Percentiles rank a stretch among this genome's conserved stretches.
Evolutionary conservation across 139 green algal genomes (phyloP).

Genomic region (Desmodesmus armatus): DNA sequence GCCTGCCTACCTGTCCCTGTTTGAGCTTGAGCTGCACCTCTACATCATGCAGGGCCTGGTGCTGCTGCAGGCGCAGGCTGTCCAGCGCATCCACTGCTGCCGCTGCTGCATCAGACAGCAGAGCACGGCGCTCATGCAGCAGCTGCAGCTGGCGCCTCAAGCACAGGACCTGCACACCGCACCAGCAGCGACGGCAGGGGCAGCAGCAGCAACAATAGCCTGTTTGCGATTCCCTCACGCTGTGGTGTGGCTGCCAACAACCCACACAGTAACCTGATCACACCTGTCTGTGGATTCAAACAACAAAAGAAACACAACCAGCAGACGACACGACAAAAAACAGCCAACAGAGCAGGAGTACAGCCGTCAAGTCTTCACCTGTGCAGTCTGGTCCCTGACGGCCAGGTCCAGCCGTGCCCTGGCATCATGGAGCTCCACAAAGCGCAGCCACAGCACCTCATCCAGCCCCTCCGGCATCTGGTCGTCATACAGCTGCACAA

Average conservation of each 20-base stretch:
- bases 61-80: constrained; percentile 36
- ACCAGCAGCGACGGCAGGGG: not conserved
- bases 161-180: constrained; percentile 20
- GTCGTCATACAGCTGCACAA: constrained; percentile 15
- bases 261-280: too few relatives aligned
- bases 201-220: constrained; percentile 3
- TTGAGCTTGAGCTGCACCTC: constrained; percentile 70
- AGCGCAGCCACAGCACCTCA: constrained; percentile 45
- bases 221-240: too few relatives aligned
- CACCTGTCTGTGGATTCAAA: too few relatives aligned
- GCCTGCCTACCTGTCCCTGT: constrained; percentile 63
- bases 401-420: constrained; percentile 41
- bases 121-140: constrained; percentile 34
- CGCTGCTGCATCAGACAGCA: constrained; percentile 2
- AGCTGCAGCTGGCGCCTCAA: constrained; percentile 37
- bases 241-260: too few relatives aligned
- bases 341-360: not conserved
- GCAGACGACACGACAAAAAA: not conserved
- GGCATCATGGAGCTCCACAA: constrained; percentile 40
- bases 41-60: constrained; percentile 54
- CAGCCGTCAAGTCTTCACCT: not conserved
- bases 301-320: too few relatives aligned
- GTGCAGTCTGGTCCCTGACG: constrained; percentile 16
- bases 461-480: constrained; percentile 57
- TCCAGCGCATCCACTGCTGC: constrained; percentile 16